Evolutionary conservation across 2,329 filamentous ascomycete species (phyloP).

Genomic region (Ilyonectria mors-panacis): DNA sequence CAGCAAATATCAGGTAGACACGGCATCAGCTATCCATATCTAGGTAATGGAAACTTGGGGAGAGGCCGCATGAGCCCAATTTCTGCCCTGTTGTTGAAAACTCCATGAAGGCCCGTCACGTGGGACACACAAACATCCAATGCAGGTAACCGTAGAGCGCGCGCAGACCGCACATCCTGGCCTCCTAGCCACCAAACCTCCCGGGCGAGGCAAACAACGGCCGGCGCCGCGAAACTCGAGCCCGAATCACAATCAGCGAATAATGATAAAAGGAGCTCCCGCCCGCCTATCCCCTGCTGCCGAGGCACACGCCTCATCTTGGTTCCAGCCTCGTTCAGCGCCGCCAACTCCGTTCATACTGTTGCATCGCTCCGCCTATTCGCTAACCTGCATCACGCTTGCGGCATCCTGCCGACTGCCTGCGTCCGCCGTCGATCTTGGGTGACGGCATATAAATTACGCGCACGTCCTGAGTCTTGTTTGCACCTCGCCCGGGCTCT

Average conservation of each 20-base stretch:
- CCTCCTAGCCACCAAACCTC: not conserved
- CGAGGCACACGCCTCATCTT: not conserved
- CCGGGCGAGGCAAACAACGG: conserved; percentile 21
- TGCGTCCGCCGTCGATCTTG: conserved; percentile 15
- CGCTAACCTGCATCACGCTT: conserved; percentile 16
- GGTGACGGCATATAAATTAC: conserved; percentile 22
- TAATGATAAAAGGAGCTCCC: not conserved
- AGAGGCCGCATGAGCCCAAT: conserved; percentile 4
- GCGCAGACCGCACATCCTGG: conserved; percentile 3
- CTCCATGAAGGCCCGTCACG: conserved; percentile 12
- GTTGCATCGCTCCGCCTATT: not conserved
- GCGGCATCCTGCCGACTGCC: conserved; percentile 19
- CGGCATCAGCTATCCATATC: not conserved
- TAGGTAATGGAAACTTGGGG: not conserved
- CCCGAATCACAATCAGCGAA: not conserved
- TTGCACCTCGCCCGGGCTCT: conserved; percentile 6
- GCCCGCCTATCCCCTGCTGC: not conserved
- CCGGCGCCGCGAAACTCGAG: not conserved
- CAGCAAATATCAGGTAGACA: conserved; percentile 10
- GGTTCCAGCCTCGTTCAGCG: not conserved
- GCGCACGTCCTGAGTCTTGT: conserved; percentile 10
- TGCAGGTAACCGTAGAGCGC: conserved; percentile 28
- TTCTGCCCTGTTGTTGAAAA: conserved; percentile 2
- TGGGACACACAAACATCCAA: conserved; percentile 25
- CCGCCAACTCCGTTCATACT: not conserved